A percentile compares a stretch with the other conserved stretches of the same genome.
These are phyloP conservation scores for Xerocomus brunneocitrinus DNA, from an alignment of 768 basidiomycete genomes.

Conservation along the genomic window DNA sequence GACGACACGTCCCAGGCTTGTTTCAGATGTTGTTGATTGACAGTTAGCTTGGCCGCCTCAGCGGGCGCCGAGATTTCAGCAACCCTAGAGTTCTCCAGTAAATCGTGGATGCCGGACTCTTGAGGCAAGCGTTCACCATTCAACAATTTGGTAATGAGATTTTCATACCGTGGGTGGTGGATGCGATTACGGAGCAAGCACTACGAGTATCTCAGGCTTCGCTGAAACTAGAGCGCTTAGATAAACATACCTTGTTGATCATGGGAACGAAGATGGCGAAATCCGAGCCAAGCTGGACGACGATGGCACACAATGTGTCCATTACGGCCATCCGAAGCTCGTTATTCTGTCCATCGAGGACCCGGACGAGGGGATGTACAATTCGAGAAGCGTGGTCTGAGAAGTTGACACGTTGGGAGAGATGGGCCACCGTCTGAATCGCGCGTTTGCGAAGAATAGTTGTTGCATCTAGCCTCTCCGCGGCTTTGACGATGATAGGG, in stretches of 20 bases:
- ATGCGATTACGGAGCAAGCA: constrained; percentile 73
- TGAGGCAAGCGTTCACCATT: constrained; percentile 90
- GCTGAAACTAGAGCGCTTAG: neutral
- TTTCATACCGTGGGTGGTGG: constrained; percentile 80
- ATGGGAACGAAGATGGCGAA: constrained; percentile 98
- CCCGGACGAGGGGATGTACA: constrained; percentile 90
- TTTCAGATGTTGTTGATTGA: constrained; percentile 96
- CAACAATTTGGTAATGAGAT: constrained; percentile 79
- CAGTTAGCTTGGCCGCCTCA: constrained; percentile 83
- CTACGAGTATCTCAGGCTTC: constrained; percentile 36
- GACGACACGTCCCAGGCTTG: constrained; percentile 91
- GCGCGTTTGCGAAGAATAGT: constrained; percentile 79
- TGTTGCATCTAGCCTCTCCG: constrained; percentile 76
- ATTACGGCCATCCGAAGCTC: constrained; percentile 84
- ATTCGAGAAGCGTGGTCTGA: constrained; percentile 97
- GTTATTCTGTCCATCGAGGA: constrained; percentile 67
- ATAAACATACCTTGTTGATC: constrained; percentile 74
- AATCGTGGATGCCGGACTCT: constrained; percentile 69
- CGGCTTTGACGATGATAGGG: constrained; percentile 88
- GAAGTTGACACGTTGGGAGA: constrained; percentile 92
- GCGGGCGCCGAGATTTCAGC: constrained; percentile 79
- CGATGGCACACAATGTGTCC: constrained; percentile 89
- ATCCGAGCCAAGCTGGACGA: constrained; percentile 91
- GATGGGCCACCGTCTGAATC: constrained; percentile 84
- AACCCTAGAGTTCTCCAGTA: constrained; percentile 59